A percentile compares a stretch with the other conserved stretches of the same genome.
phyloP scores from a whole-genome alignment of 345 rosid genomes.

The Excoecaria cochinchinensis region DNA sequence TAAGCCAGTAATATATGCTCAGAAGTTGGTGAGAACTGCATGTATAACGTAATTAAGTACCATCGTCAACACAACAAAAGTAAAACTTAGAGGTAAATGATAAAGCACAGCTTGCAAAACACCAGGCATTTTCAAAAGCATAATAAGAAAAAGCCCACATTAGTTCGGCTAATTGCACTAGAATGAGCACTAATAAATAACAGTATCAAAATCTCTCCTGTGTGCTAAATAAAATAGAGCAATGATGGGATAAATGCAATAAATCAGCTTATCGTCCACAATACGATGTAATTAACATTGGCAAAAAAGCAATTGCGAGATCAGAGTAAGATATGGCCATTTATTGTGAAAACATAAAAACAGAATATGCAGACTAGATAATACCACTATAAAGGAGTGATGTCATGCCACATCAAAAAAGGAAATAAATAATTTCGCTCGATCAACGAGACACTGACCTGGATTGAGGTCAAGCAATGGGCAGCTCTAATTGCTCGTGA shows the following conservation, averaged over 20 bases:
- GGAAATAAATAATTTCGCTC: slow-evolving; percentile 1
- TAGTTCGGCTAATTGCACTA: slow-evolving; percentile 1
- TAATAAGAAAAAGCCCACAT: neutral
- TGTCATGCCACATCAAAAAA: neutral
- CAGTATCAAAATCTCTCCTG: neutral
- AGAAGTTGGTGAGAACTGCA: slow-evolving; percentile 97
- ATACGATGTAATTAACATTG: neutral
- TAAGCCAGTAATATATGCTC: slow-evolving; percentile 94
- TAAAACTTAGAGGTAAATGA: neutral
- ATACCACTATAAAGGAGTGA: neutral
- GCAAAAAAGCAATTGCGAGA: neutral
- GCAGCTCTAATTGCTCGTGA: slow-evolving; percentile 95
- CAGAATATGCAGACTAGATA: neutral
- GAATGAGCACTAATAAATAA: neutral
- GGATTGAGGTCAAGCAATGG: slow-evolving; percentile 96
- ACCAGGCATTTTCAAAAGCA: neutral
- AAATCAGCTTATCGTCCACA: neutral
- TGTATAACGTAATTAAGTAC: slow-evolving; percentile 11
- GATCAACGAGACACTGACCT: slow-evolving; percentile 50
- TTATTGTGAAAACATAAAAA: neutral
- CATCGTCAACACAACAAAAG: slow-evolving; percentile 7
- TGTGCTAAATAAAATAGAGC: neutral
- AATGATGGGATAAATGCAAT: neutral
- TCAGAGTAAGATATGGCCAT: neutral
- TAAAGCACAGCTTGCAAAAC: neutral